phyloP scores from a whole-genome alignment of 371 early-diverging fungal genomes.

The Apophysomyces sp. region DNA sequence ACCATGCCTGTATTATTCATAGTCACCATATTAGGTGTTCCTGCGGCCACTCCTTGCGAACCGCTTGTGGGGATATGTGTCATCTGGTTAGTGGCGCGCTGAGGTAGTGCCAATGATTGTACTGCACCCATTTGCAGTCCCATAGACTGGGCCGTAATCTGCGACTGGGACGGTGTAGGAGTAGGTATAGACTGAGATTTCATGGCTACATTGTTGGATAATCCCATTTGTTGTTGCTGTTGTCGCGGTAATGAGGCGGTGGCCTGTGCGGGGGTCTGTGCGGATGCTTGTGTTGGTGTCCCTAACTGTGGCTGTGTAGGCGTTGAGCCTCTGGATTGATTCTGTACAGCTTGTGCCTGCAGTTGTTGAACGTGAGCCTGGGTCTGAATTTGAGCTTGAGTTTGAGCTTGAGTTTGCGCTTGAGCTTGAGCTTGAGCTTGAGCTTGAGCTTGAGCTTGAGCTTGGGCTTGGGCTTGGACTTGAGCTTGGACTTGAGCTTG shows the following conservation, averaged over 20 bases:
- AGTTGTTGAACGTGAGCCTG: slow-evolving; percentile 22
- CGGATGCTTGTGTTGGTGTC: slow-evolving; percentile 27
- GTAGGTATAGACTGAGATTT: no score
- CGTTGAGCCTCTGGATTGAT: slow-evolving; percentile 39
- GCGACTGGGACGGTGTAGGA: slow-evolving; percentile 2
- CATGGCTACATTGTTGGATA: no score
- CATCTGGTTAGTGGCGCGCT: slow-evolving; percentile 21
- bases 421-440: slow-evolving; percentile 18
- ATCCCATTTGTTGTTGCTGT: slow-evolving; percentile 13
- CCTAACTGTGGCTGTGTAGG: slow-evolving; percentile 39
- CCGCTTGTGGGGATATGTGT: slow-evolving; percentile 9
- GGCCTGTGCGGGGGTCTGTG: slow-evolving; percentile 30
- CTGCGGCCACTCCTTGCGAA: slow-evolving; percentile 14
- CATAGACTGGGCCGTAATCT: not conserved
- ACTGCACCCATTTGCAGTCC: slow-evolving; percentile 13
- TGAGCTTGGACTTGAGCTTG: slow-evolving; percentile 12
- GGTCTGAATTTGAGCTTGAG: slow-evolving; percentile 15
- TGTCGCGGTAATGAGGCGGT: slow-evolving; percentile 24
- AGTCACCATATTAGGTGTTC: slow-evolving; percentile 6
- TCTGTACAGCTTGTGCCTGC: slow-evolving; percentile 27
- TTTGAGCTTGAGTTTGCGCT: slow-evolving; percentile 20
- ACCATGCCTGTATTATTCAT: slow-evolving; percentile 10
- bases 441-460: slow-evolving; percentile 22
- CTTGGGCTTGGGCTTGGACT: slow-evolving; percentile 20
- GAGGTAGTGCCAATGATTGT: slow-evolving; percentile 28